These are phyloP conservation scores for Panicum miliaceum DNA, from an alignment of 176 grass and related monocot genomes.

Conservation along the genomic window DNA sequence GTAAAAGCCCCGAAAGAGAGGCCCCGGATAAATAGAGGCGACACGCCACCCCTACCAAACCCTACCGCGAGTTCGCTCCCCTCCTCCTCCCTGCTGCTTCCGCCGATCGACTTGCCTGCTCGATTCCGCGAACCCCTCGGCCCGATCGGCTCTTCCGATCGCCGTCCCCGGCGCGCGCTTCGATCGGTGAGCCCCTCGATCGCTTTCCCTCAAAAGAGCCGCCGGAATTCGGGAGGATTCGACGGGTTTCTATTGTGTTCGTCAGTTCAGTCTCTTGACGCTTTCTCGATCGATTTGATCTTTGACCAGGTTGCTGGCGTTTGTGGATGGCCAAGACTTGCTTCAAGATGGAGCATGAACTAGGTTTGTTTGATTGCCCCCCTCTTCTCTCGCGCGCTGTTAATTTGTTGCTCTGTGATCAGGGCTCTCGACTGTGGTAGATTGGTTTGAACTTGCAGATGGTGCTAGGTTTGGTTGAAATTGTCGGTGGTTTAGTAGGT, in stretches of 20 bases:
- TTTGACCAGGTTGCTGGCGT: slow-evolving; percentile 11
- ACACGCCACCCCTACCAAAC: slow-evolving; percentile 48
- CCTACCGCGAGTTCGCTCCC: slow-evolving; percentile 44
- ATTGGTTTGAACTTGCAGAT: neutral
- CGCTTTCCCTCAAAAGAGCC: neutral
- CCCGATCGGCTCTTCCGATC: slow-evolving; percentile 20
- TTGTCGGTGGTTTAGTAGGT: neutral
- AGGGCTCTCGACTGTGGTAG: neutral
- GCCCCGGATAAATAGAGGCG: slow-evolving; percentile 37
- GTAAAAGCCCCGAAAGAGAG: slow-evolving; percentile 11
- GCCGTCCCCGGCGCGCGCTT: neutral
- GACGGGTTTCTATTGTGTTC: neutral
- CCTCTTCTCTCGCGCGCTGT: neutral
- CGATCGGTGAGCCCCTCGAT: slow-evolving; percentile 45
- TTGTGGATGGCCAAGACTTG: slow-evolving; percentile 55
- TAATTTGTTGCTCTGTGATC: slow-evolving; percentile 14
- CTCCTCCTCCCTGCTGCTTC: slow-evolving; percentile 43
- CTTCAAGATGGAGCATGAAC: slow-evolving; percentile 64
- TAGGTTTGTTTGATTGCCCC: slow-evolving; percentile 57
- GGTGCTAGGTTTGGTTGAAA: neutral
- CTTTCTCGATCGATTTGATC: slow-evolving; percentile 27
- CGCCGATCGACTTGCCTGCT: slow-evolving; percentile 35
- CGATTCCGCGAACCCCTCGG: neutral
- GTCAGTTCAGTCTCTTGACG: neutral
- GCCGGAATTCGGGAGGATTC: slow-evolving; percentile 17